Evolutionary conservation across 164 flowering plant species (phyloP), one percentile per base, ranked within the genome.

Genomic region (Vitis cinerea): DNA sequence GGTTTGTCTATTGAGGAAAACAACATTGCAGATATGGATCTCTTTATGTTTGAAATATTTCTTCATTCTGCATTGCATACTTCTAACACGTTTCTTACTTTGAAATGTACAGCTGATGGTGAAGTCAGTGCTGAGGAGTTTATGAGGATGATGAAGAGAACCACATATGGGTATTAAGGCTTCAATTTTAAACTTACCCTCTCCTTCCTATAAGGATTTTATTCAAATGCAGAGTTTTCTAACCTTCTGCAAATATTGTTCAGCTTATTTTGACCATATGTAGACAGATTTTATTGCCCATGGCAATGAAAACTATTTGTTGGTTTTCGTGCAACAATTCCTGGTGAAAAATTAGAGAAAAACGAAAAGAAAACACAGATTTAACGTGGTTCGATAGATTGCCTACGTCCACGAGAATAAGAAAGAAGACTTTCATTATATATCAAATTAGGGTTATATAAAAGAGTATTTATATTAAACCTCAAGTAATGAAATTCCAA

Each of bases 81-180:
- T 49, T 0, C 2, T 16, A 23, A n/a, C 37, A 19, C 63, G 0
- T 14, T 51, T 10, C 58, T 54, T 62, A 50, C 52, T 10, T 15
- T 68, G 63, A 51, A 74, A 60, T 75, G 53, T 77, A 47, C 87
- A 92, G 99, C 73, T 63, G 97, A 95, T 79, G 93, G 95, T 8
- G 97, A 90, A 80, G 94, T 95, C 11, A 82, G 74, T 63, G 55
- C 72, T 13, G 98, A 95, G 0, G 99, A 93, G 65, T 95, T 95
- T 73, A 70, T 93, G 72, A 84, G 83, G 83, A 91, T 95, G 90
- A 93, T 95, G 99, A 86, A 75, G 80, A 88, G 81, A 72, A 93
- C 98, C 16, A 57, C 84, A 2, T 90, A 78, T 60, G 93, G 89
- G 7, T 78, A 70, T 50, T 87, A 86, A 79, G 47, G 44, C 16